Conservation (phyloP, 768 basidiomycete genomes). For the Auriculariales sp. region DNA sequence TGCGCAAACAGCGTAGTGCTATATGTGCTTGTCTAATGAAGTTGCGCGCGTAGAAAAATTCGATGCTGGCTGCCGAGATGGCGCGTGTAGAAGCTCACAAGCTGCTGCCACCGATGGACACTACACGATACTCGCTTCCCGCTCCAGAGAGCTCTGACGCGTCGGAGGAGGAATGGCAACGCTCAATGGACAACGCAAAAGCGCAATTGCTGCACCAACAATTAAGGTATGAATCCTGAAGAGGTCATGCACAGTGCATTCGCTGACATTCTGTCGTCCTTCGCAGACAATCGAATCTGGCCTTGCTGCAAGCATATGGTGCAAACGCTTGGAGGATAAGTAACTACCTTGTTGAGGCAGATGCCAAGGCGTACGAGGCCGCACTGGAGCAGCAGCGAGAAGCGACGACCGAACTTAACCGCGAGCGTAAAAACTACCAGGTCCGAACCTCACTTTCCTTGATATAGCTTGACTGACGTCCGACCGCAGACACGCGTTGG, state of each 20-base stretch:
- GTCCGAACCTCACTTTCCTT: constrained; percentile 28
- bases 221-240: constrained; percentile 37
- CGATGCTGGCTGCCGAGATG: constrained; percentile 58
- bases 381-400: constrained; percentile 66
- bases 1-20: constrained; percentile 23
- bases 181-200: constrained; percentile 58
- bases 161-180: constrained; percentile 64
- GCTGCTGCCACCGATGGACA: constrained; percentile 54
- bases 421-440: constrained; percentile 78
- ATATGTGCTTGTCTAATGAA: background rate
- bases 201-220: constrained; percentile 78
- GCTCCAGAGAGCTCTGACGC: constrained; percentile 45
- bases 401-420: constrained; percentile 71
- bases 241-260: background rate
- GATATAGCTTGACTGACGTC: constrained; percentile 1
- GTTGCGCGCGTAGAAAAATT: constrained; percentile 35
- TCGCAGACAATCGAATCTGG: constrained; percentile 68
- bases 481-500: constrained; percentile 54
- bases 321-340: constrained; percentile 85
- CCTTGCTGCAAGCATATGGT: constrained; percentile 73
- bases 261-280: constrained; percentile 6
- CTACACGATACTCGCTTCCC: constrained; percentile 58
- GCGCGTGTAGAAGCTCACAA: constrained; percentile 57
- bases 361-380: constrained; percentile 55
- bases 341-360: constrained; percentile 75